These are phyloP conservation scores for Tuber brumale DNA, from an alignment of 495 filamentous ascomycete genomes.

Conservation along the genomic window DNA sequence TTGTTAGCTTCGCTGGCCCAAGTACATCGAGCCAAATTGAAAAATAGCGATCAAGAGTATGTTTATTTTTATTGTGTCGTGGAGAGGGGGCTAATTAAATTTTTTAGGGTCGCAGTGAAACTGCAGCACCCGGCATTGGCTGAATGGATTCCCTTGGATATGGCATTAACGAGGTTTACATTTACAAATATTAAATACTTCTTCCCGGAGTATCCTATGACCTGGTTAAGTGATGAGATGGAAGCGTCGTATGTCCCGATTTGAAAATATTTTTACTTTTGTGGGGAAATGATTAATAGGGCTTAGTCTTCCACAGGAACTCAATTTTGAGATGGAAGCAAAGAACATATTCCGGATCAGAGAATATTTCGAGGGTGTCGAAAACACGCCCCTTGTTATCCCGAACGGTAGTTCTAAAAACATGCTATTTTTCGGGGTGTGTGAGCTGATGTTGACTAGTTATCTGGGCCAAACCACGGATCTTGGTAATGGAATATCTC, in stretches of 20 bases:
- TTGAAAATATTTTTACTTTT: conserved; percentile 11
- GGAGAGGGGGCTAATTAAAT: neutral
- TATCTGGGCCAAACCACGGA: conserved; percentile 78
- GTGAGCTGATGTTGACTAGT: conserved; percentile 47
- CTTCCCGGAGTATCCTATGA: conserved; percentile 95
- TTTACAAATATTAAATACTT: conserved; percentile 84
- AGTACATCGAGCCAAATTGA: conserved; percentile 83
- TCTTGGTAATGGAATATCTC: conserved; percentile 93
- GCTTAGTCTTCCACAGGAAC: conserved; percentile 64
- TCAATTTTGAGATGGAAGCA: conserved; percentile 83
- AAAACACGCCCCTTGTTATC: conserved; percentile 69
- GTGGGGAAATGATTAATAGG: neutral
- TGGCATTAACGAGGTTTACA: conserved; percentile 77
- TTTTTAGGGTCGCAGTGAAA: conserved; percentile 76
- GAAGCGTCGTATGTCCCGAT: conserved; percentile 54
- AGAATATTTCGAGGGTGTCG: conserved; percentile 61
- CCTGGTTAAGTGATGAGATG: conserved; percentile 93
- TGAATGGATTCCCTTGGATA: conserved; percentile 86
- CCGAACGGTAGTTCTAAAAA: conserved; percentile 53
- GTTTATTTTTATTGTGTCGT: neutral
- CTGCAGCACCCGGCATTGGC: conserved; percentile 87
- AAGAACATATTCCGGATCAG: conserved; percentile 72
- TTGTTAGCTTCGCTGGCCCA: conserved; percentile 75
- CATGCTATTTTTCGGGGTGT: neutral
- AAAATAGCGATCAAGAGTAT: conserved; percentile 66